Base-by-base conservation (phyloP, 2,329 filamentous ascomycete genomes). In the Ophiocordyceps australis region DNA sequence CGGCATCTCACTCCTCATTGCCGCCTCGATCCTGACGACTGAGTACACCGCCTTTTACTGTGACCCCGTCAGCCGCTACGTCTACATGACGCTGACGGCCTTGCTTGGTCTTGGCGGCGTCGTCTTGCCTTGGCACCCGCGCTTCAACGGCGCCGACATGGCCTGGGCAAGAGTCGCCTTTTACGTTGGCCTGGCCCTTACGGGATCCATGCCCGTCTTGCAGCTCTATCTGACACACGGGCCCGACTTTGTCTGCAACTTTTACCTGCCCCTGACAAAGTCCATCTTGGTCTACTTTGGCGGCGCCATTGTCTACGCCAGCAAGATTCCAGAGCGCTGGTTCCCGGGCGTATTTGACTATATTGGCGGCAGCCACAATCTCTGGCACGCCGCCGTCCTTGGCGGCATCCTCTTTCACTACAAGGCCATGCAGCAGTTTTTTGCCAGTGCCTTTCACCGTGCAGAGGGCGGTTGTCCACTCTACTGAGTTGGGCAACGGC, bases 21-120 rank as follows among this genome's bases (percentile, higher is more conserved):
- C 89, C 3, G 83, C 89, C 8, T 92, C 81, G 29, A 98, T 98
- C 55, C 82, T 95, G 67, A 94, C 89, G 3, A 93, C 83, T 19
- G 89, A 98, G 49, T 98, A 95, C 56, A 94, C 89, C 1, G 89
- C 86, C 14, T 98, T 98, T 52, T 98, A 98, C 58, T 94, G 89
- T 56, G 89, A 98, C 42, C 85, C 89, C 4, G 42, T 78, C 24
- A 85, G 78, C 38, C 76, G 85, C 28, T 89, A 77, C 66, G 60
- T 68, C 9, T 98, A 95, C 53, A 89, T 98, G 59, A 51, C 65
- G 22, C 59, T 79, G 25, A 95, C 89, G 3, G 75, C 79, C 30
- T 47, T 74, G 10, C 68, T 98, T 15, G 89, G 89, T 24, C 55
- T 91, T 29, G 79, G 74, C 20, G 89, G 89, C 29, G 81, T 91